phyloP scores from a whole-genome alignment of 75 land plant species.

The Pinus albicaulis region DNA sequence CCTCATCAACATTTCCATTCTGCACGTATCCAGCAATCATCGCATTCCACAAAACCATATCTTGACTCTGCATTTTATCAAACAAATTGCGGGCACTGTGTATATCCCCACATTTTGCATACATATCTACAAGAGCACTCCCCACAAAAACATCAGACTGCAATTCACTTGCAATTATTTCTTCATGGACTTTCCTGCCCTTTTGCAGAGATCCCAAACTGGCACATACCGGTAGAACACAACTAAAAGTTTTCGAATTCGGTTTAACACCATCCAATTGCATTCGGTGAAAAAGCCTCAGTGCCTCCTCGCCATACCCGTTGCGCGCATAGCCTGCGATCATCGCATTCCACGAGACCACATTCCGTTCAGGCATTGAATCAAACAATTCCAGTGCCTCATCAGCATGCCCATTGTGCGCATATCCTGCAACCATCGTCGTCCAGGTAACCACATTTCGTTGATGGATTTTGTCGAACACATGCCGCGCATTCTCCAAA shows the following conservation, averaged over 20 bases:
- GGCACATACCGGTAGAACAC: slow-evolving; percentile 43
- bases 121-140: slow-evolving; percentile 46
- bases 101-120: slow-evolving; percentile 16
- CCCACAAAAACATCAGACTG: slow-evolving; percentile 27
- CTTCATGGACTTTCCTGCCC: slow-evolving; percentile 6
- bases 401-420: slow-evolving; percentile 12
- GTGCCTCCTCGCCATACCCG: slow-evolving; percentile 12
- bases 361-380: slow-evolving; percentile 11
- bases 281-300: slow-evolving; percentile 6
- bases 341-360: slow-evolving; percentile 28
- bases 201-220: background rate
- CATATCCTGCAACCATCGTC: slow-evolving; percentile 14
- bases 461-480: background rate
- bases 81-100: background rate
- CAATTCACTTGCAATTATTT: slow-evolving; percentile 18
- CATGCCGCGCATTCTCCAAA: slow-evolving; percentile 4
- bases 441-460: slow-evolving; percentile 14
- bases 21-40: slow-evolving; percentile 1
- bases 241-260: slow-evolving; percentile 59
- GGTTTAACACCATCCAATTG: slow-evolving; percentile 20
- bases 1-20: background rate
- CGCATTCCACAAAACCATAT: slow-evolving; percentile 11
- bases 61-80: slow-evolving; percentile 26
- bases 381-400: slow-evolving; percentile 8
- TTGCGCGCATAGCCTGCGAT: slow-evolving; percentile 11